Evolutionary conservation across 2,329 filamentous ascomycete genomes (phyloP), one percentile per base, ranked within the genome.

Genomic region (Podosphaera fusca): DNA sequence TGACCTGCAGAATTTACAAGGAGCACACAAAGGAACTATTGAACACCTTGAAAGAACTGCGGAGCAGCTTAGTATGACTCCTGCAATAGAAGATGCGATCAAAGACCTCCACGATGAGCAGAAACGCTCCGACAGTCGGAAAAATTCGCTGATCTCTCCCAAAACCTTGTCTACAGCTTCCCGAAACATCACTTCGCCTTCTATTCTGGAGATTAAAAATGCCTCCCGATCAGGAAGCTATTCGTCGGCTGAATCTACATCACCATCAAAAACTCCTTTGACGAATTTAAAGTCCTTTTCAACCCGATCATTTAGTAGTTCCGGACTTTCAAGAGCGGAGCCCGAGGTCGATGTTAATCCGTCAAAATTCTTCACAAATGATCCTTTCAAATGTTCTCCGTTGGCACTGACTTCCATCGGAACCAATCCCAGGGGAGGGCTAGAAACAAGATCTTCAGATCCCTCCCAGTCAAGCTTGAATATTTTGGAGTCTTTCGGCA

Each of bases 31-130:
- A 21, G 75, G 75, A 66, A 87, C 84, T 70, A 81, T 89, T 60
- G 80, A 82, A 61, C 78, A 81, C 55, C 77, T 89, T 60, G 85
- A 90, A 69, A 81, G 83, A 61, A 82, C 80, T 9, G 85, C 85
- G 54, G 84, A 88, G 69, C 77, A 80, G 61, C 73, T 89, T 68
- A 85, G 82, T 63, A 82, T 80, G 58, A 75, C 75, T 52, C 85
- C 81, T 60, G 86, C 85, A 60, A 84, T 88, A 65, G 84, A 84
- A 64, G 79, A 85, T 71, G 84, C 85, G 63, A 89, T 88, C 63
- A 78, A 83, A 59, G 79, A 83, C 64, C 73, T 87, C 61, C 81
- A 86, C 68, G 73, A 79, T 59, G 81, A 85, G 68, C 72, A 85
- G 65, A 86, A 85, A 69, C 76, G 79, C 62, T 78, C 74, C 65